Evolutionary conservation across 2,329 filamentous ascomycete genomes (phyloP).

Genomic region (Hymenoscyphus fructigenus): DNA sequence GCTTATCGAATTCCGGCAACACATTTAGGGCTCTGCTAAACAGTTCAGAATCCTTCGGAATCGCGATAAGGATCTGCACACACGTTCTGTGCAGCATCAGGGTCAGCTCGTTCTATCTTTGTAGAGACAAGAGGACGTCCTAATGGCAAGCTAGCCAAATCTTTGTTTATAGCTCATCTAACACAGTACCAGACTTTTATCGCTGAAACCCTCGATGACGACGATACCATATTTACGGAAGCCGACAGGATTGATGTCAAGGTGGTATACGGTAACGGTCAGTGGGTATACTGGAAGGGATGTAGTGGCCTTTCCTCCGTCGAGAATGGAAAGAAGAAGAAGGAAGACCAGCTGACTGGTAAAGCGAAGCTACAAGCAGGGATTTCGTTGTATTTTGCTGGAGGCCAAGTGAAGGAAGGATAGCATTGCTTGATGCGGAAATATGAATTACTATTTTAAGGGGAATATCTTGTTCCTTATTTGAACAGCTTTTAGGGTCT

Average conservation of each 20-base stretch:
- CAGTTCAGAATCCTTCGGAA: too few species aligned
- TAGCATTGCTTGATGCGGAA: slow-evolving; percentile 7
- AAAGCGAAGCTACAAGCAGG: slow-evolving; percentile 6
- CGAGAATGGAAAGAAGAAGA: slow-evolving; percentile 10
- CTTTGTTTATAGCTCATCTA: slow-evolving; percentile 9
- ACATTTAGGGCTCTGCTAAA: too few species aligned
- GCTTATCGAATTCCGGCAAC: too few species aligned
- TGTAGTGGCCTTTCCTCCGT: slow-evolving; percentile 9
- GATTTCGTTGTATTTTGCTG: slow-evolving; percentile 6
- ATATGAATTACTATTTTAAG: slow-evolving; percentile 5
- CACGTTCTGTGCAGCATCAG: too few species aligned
- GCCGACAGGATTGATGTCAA: slow-evolving; percentile 7
- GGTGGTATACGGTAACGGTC: slow-evolving; percentile 8
- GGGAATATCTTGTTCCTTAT: slow-evolving; percentile 12
- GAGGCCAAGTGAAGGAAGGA: slow-evolving; percentile 14
- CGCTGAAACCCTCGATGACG: slow-evolving; percentile 5
- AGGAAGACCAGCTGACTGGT: slow-evolving; percentile 2
- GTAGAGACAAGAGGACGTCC: slow-evolving; percentile 3
- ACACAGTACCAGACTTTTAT: slow-evolving; percentile 15
- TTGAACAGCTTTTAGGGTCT: slow-evolving; percentile 4
- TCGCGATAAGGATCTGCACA: too few species aligned
- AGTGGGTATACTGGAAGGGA: slow-evolving; percentile 17
- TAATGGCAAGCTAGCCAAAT: slow-evolving; percentile 8
- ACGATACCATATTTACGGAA: slow-evolving; percentile 4
- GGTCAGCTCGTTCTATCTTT: background rate